phyloP scores from a whole-genome alignment of 164 flowering plant genomes.

The Stephania japonica region DNA sequence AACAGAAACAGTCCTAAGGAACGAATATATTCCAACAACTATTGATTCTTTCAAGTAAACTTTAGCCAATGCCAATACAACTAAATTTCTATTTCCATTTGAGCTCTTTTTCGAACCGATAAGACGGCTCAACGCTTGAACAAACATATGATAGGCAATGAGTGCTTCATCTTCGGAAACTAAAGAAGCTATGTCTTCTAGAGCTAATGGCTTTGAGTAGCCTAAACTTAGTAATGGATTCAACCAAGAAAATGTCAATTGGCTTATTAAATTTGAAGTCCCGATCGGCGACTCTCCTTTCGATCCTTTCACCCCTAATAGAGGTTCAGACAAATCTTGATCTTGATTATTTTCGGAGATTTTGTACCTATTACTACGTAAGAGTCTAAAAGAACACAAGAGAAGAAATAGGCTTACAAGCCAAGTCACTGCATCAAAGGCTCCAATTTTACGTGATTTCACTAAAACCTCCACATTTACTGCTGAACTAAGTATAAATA shows the following conservation, averaged over 20 bases:
- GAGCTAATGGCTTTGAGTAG: conserved; percentile 41
- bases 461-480: conserved; percentile 32
- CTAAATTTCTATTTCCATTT: conserved; percentile 23
- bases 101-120: conserved; percentile 17
- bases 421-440: conserved; percentile 46
- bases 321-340: conserved; percentile 35
- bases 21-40: conserved; percentile 38
- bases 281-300: conserved; percentile 10
- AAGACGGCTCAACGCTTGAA: conserved; percentile 34
- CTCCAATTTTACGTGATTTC: conserved; percentile 13
- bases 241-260: conserved; percentile 70
- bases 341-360: conserved; percentile 12
- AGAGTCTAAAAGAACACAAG: conserved; percentile 36
- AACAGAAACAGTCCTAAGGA: conserved; percentile 42
- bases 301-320: conserved; percentile 24
- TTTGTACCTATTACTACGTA: neutral
- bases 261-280: conserved; percentile 36
- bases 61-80: conserved; percentile 36
- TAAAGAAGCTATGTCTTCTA: conserved; percentile 64
- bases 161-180: conserved; percentile 53
- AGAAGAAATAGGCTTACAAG: conserved; percentile 44
- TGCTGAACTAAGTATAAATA: conserved; percentile 39
- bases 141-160: conserved; percentile 44
- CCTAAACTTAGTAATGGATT: conserved; percentile 59
- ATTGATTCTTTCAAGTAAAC: conserved; percentile 52